Conservation (phyloP, 352 stramenopile species). For the Pythium vanterpoolii region DNA sequence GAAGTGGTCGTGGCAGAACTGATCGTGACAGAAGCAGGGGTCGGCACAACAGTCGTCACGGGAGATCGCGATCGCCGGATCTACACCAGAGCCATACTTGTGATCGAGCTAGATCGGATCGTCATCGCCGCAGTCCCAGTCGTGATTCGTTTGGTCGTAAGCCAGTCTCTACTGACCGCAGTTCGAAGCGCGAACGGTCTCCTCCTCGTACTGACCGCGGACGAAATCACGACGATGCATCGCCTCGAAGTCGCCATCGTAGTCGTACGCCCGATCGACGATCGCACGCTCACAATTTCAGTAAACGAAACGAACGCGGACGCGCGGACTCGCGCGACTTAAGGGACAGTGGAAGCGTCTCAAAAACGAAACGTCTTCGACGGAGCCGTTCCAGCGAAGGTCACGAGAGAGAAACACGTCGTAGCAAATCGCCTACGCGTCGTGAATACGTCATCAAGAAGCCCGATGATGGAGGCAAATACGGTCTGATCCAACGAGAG, state of each 20-base stretch:
- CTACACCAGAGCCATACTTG: not conserved
- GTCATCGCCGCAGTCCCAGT: conserved; percentile 6
- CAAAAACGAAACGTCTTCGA: not conserved
- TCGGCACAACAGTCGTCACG: not conserved
- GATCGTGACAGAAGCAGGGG: conserved; percentile 6
- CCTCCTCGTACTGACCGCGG: not conserved
- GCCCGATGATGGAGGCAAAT: conserved; percentile 40
- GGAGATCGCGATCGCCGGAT: not conserved
- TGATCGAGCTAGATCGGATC: not conserved
- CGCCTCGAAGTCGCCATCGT: not conserved
- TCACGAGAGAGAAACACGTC: not conserved
- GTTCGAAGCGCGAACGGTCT: not conserved
- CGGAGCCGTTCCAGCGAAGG: not conserved
- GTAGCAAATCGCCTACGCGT: not conserved
- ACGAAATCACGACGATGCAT: not conserved
- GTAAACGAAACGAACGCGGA: not conserved
- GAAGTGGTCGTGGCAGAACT: conserved; percentile 4
- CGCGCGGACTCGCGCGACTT: conserved; percentile 5
- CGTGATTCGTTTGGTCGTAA: conserved; percentile 15
- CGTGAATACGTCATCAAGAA: conserved; percentile 25
- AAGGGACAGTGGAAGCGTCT: not conserved
- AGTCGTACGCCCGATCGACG: conserved; percentile 2
- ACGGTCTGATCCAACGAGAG: conserved; percentile 56
- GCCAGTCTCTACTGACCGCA: not conserved
- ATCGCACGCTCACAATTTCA: conserved; percentile 5